Percentiles rank a stretch among this genome's conserved stretches.
phyloP scores from a whole-genome alignment of 805 yeast species.

The Alloascoidea hylecoeti region DNA sequence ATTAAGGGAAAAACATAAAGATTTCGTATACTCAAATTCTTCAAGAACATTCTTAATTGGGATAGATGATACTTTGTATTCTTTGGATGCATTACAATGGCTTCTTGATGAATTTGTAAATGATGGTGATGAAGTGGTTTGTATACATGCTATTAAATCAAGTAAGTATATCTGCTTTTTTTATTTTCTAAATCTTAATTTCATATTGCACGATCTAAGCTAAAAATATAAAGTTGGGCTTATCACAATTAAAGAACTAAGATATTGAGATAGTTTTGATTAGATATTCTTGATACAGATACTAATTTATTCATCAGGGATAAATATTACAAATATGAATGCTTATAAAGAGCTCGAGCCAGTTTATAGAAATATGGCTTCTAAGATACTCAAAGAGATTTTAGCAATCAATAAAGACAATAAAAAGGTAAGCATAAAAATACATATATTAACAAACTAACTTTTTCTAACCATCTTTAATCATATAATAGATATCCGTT shows the following conservation, averaged over 20 bases:
- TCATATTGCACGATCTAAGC: neutral
- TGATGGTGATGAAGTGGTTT: neutral
- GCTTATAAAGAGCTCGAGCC: too few relatives aligned
- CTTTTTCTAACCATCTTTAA: neutral
- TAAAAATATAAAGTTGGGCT: too few relatives aligned
- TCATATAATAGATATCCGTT: neutral
- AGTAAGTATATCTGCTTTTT: neutral
- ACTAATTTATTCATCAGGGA: too few relatives aligned
- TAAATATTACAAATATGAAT: too few relatives aligned
- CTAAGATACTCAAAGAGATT: neutral
- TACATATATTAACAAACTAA: neutral
- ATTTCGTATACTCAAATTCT: neutral
- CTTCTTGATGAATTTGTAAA: neutral
- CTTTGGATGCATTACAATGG: neutral
- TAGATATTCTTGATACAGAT: too few relatives aligned
- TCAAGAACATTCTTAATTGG: slow-evolving; percentile 1
- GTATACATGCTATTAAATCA: slow-evolving; percentile 1
- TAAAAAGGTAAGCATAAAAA: neutral
- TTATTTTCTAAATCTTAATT: neutral
- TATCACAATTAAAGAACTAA: neutral
- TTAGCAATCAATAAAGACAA: neutral
- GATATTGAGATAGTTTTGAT: too few relatives aligned
- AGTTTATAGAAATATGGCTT: neutral
- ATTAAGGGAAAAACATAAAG: neutral
- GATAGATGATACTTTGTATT: neutral